These are phyloP conservation scores for Phaeotremella skinneri DNA, from an alignment of 768 basidiomycete species.

Conservation along the genomic window DNA sequence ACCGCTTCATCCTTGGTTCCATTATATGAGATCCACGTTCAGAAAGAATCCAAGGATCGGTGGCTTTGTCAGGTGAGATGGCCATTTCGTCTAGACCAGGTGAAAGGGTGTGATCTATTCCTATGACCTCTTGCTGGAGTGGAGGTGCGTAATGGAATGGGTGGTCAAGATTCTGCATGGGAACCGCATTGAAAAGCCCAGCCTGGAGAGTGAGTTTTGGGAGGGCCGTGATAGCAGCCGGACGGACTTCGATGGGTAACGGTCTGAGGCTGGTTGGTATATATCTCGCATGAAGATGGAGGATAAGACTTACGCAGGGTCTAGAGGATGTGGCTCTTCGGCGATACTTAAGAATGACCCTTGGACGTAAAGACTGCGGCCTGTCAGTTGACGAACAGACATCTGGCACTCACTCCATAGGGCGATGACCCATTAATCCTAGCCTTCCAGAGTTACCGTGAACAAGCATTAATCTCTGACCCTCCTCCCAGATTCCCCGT, in stretches of 20 bases:
- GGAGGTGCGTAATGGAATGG: not conserved
- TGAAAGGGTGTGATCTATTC: not conserved
- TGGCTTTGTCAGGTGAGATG: too few species aligned
- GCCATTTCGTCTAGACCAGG: too few species aligned
- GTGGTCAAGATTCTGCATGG: not conserved
- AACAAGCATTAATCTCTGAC: conserved; percentile 8
- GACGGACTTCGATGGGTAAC: conserved; percentile 27
- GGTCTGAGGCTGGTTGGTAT: conserved; percentile 19
- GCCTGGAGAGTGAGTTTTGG: conserved; percentile 32
- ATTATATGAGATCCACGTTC: too few species aligned
- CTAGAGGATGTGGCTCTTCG: conserved; percentile 38
- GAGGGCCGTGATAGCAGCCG: conserved; percentile 13
- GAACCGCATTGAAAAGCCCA: conserved; percentile 25
- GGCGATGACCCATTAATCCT: conserved; percentile 1
- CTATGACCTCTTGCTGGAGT: not conserved
- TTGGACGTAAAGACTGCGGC: conserved; percentile 35
- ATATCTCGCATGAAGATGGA: not conserved
- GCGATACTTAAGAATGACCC: conserved; percentile 34
- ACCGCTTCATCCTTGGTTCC: too few species aligned
- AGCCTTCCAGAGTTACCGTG: conserved; percentile 5
- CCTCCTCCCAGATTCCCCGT: conserved; percentile 40
- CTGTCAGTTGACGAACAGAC: conserved; percentile 5
- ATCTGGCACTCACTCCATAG: conserved; percentile 30
- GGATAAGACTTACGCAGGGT: conserved; percentile 25
- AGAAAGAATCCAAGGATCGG: too few species aligned